These are phyloP conservation scores for Pseudocercospora fuligena DNA, from an alignment of 2,329 filamentous ascomycete species.

Conservation along the genomic window DNA sequence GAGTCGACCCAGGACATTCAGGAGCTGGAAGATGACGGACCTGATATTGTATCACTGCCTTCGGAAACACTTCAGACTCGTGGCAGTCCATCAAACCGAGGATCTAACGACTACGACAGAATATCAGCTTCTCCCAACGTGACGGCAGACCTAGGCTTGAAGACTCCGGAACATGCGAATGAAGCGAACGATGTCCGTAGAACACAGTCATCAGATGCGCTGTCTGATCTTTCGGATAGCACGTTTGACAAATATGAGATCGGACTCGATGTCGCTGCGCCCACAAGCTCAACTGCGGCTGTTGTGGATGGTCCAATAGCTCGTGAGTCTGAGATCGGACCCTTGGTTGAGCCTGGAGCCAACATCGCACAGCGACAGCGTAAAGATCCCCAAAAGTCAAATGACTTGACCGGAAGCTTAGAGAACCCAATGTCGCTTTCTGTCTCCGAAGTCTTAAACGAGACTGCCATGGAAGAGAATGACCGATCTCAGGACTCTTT, in stretches of 20 bases:
- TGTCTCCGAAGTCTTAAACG: not conserved
- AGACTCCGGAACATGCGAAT: not conserved
- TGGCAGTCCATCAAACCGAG: not conserved
- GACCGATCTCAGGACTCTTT: not conserved
- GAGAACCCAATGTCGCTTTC: not conserved
- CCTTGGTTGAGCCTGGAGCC: not conserved
- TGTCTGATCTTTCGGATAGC: not conserved
- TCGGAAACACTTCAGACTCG: not conserved
- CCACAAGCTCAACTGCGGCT: constrained; percentile 3
- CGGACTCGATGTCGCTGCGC: not conserved
- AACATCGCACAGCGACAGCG: not conserved
- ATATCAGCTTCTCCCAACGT: not conserved
- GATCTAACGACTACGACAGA: not conserved
- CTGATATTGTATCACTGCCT: not conserved
- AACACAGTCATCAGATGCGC: not conserved
- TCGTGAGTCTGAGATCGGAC: not conserved
- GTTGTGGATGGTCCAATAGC: not conserved
- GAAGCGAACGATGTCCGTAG: not conserved
- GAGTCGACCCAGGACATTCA: not conserved
- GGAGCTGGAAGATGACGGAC: not conserved
- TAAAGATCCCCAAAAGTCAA: not conserved
- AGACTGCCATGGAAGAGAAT: not conserved
- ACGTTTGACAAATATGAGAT: not conserved
- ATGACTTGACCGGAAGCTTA: not conserved
- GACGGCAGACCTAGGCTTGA: not conserved